Conservation (phyloP, 768 basidiomycete genomes). For the Epithele typhae region DNA sequence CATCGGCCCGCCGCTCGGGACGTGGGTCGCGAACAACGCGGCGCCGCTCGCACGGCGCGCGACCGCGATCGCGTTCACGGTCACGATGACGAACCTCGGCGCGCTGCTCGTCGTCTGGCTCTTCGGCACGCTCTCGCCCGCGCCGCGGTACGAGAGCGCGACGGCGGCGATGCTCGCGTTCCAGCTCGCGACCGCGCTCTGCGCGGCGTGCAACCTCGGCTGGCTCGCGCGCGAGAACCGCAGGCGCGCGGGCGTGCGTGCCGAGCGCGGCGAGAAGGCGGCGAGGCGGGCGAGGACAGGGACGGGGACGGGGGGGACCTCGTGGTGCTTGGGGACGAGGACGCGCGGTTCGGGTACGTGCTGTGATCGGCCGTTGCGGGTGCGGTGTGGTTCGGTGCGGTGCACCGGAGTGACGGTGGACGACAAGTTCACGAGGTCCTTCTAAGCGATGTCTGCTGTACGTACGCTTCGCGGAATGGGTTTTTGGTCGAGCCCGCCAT, state of each 20-base stretch:
- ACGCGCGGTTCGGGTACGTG: neutral
- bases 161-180: constrained; percentile 31
- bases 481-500: too few relatives aligned
- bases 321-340: neutral
- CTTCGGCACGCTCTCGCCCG: constrained; percentile 42
- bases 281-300: neutral
- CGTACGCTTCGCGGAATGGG: too few relatives aligned
- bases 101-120: constrained; percentile 62
- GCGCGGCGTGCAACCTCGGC: neutral
- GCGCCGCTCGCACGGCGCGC: constrained; percentile 53
- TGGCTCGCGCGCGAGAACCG: constrained; percentile 2
- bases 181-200: constrained; percentile 32
- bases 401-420: too few relatives aligned
- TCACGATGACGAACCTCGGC: constrained; percentile 55
- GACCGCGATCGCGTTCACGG: constrained; percentile 51
- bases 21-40: constrained; percentile 62
- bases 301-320: too few relatives aligned
- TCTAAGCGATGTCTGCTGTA: too few relatives aligned
- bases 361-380: too few relatives aligned
- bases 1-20: constrained; percentile 45
- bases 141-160: constrained; percentile 46
- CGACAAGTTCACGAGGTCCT: too few relatives aligned
- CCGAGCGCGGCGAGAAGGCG: neutral
- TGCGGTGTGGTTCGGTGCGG: too few relatives aligned
- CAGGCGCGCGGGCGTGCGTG: too few relatives aligned